phyloP scores from a whole-genome alignment of 2,329 filamentous ascomycete species.

The Hirsutella minnesotensis region DNA sequence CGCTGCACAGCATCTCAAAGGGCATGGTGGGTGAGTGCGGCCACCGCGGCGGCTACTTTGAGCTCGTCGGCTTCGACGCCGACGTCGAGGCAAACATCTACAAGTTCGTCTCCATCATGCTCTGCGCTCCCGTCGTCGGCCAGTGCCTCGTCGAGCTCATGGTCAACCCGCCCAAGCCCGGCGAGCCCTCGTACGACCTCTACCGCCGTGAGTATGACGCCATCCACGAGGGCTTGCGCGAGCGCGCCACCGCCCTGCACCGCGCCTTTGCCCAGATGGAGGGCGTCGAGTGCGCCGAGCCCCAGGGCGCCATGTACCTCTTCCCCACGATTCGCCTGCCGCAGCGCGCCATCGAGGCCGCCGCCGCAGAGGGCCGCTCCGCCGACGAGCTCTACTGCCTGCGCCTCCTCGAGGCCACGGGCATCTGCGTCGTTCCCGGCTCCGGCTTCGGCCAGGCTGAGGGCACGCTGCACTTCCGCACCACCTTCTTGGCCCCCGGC shows the following conservation, averaged over 20 bases:
- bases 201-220: conserved; percentile 77
- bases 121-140: conserved; percentile 89
- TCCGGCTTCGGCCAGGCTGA: conserved; percentile 91
- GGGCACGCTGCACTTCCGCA: conserved; percentile 84
- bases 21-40: conserved; percentile 99
- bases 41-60: conserved; percentile 95
- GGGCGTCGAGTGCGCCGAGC: conserved; percentile 79
- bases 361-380: conserved; percentile 57
- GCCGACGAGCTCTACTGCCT: conserved; percentile 94
- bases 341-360: conserved; percentile 63
- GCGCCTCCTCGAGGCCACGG: conserved; percentile 81
- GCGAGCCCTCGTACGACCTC: conserved; percentile 71
- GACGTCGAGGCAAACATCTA: conserved; percentile 89
- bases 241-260: conserved; percentile 76
- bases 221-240: conserved; percentile 67
- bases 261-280: conserved; percentile 91
- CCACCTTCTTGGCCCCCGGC: conserved; percentile 90
- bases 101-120: conserved; percentile 95
- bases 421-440: conserved; percentile 87
- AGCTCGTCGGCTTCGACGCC: conserved; percentile 79
- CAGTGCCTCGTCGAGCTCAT: conserved; percentile 96
- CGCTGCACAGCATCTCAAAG: conserved; percentile 89
- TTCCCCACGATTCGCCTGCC: conserved; percentile 88
- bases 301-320: conserved; percentile 96
- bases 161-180: conserved; percentile 84